These are phyloP conservation scores for Fomitopsis palustris DNA, from an alignment of 1,284 basidiomycete genomes.

Conservation along the genomic window DNA sequence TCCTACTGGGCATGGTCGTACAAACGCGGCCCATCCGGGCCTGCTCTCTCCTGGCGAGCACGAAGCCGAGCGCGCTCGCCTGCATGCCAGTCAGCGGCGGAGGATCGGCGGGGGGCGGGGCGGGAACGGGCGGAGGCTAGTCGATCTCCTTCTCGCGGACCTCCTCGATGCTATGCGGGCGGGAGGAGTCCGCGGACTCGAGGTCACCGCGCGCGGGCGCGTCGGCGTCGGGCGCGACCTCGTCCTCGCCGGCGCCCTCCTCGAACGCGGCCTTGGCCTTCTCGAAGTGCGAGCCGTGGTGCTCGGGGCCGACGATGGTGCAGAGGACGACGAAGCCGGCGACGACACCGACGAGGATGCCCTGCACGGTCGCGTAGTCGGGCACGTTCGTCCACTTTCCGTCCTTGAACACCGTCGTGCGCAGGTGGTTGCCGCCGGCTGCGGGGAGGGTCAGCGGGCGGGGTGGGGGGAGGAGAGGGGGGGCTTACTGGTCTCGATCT, in stretches of 20 bases:
- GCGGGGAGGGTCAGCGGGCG: conserved; percentile 6
- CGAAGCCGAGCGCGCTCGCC: not conserved
- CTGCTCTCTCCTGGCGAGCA: not conserved
- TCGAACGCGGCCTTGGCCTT: conserved; percentile 78
- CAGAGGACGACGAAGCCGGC: conserved; percentile 65
- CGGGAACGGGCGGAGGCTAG: not conserved
- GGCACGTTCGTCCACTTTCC: conserved; percentile 50
- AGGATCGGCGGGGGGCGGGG: no score
- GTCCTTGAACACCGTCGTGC: conserved; percentile 45
- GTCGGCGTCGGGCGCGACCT: conserved; percentile 15
- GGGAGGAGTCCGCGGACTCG: not conserved
- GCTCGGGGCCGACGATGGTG: conserved; percentile 74
- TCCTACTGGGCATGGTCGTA: not conserved
- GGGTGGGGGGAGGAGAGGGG: not conserved
- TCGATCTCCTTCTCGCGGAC: not conserved
- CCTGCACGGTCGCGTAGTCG: conserved; percentile 86
- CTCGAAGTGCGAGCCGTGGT: conserved; percentile 83
- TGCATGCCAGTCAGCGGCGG: not conserved
- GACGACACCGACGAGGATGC: conserved; percentile 82
- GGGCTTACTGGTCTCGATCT: conserved; percentile 83
- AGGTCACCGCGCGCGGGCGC: not conserved
- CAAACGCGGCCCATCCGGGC: not conserved
- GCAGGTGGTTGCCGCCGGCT: conserved; percentile 62
- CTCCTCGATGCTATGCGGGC: not conserved
- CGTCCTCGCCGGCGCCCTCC: conserved; percentile 47